Base-by-base conservation (phyloP, 352 stramenopile species). In the Thraustochytrium striatum region DNA sequence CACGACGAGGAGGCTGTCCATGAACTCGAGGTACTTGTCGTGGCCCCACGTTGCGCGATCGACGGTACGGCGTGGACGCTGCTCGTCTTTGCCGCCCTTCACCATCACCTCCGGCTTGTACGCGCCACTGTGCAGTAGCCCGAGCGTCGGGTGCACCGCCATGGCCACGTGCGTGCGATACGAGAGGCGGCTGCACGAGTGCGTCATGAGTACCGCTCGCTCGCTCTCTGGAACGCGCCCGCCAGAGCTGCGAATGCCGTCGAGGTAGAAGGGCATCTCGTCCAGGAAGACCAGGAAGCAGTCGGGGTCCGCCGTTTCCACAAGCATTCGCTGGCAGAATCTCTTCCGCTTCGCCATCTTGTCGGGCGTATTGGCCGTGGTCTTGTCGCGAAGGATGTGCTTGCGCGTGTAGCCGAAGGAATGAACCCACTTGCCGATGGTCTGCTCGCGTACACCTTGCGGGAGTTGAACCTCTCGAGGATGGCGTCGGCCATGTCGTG, bases 261-360 rank as follows among this genome's bases (percentile, higher is more conserved):
- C 39, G 35, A 44, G 9, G n/a, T 69, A 19, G 58, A 69, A 52
- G 2, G 32, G 58, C 25, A 30, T 30, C 9, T 69, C 58, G 25
- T 69, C 58, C 1, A 69, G 25, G n/a, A 69, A 69, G 25, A 69
- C 1, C 8, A 69, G 39, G 32, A 69, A 69, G 39, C 21, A 52
- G 13, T 43, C 21, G 39, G 11, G 8, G 19, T n/a, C 39, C 58
- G 25, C 9, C n/a, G 19, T 21, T 7, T 21, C 19, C 19, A 41
- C 58, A 7, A 41, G 21, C 58, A 38, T 30, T 0, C 13, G 35
- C 35, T 38, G 35, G 21, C 21, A 11, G 25, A 16, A 38, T n/a
- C 35, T 16, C 25, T 41, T 21, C 8, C 19, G 9, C 32, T 30
- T 44, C 8, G 58, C 58, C 8, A 52, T 38, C 58, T 11, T 52